Base-by-base conservation (phyloP, 2,329 filamentous ascomycete species). In the Samsoniella hepiali region DNA sequence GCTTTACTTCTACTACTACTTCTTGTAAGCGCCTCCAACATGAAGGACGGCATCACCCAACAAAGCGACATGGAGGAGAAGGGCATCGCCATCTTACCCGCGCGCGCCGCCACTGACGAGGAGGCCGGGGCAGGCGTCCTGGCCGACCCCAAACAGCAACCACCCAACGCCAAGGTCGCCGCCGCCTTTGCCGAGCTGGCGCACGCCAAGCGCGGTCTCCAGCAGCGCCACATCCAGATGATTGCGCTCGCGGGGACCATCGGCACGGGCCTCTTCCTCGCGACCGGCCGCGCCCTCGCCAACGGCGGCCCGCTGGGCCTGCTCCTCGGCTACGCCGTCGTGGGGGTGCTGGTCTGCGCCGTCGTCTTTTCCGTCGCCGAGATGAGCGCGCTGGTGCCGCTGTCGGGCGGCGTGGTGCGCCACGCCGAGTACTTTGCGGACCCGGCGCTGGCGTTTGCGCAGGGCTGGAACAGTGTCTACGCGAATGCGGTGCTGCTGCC, bases 241-340 rank as follows among this genome's bases (percentile, higher is more conserved):
- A 81, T 82, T 69, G 79, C 78, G 60, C 77, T 83, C 17, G 79
- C 77, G 6, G 77, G 77, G 9, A 78, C 76, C 3, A 73, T 79
- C 22, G 77, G 77, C 3, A 71, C 83, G 38, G 89, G 89, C 78
- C 80, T 91, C 10, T 91, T 91, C 72, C 87, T 92, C 64, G 84
- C 87, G 55, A 88, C 87, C 2, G 88, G 87, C 56, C 73, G 73
- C 50, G 86, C 87, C 42, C 76, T 90, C 59, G 76, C 80, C 31
- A 77, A 73, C n/a, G 88, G 87, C 70, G 88, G 88, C 32, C 88
- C 88, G 9, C 69, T 81, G 66, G 70, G 69, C 10, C 63, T 69
- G 65, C 63, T 82, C 42, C 78, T 83, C 66, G 78, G 78, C 67
- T 87, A 86, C 70, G 68, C 79, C 8, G 81, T 87, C 65, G 78